A percentile compares a stretch with the other conserved stretches of the same genome.
Conservation (phyloP, 768 basidiomycete species). For the Naganishia randhawae region DNA sequence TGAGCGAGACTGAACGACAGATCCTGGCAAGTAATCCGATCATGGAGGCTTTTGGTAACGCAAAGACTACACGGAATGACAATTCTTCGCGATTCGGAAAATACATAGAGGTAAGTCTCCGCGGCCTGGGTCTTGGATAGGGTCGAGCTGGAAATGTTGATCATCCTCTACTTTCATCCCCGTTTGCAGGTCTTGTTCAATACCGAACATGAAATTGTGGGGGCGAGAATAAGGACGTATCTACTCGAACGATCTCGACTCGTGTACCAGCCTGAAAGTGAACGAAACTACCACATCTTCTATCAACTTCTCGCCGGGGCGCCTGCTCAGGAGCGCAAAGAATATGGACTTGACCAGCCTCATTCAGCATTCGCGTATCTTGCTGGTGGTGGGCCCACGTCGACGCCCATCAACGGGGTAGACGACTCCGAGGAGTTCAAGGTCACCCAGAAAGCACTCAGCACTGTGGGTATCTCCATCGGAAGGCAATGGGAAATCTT, state of each 20-base stretch:
- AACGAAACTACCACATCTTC: constrained; percentile 99
- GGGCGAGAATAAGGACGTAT: constrained; percentile 97
- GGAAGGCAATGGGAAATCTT: constrained; percentile 97
- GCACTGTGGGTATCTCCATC: constrained; percentile 93
- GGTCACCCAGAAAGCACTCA: constrained; percentile 86
- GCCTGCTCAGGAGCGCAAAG: constrained; percentile 89
- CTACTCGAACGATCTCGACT: constrained; percentile 94
- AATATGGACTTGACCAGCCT: constrained; percentile 82
- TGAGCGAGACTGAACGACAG: constrained; percentile 91
- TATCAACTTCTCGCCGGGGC: constrained; percentile 98
- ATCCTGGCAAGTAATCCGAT: constrained; percentile 99
- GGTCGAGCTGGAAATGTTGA: background rate
- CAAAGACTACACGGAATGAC: constrained; percentile 97
- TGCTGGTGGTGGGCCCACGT: constrained; percentile 83
- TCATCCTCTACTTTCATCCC: background rate
- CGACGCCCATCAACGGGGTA: constrained; percentile 82
- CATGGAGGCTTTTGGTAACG: constrained; percentile 97
- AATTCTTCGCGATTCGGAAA: constrained; percentile 99
- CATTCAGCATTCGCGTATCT: constrained; percentile 84
- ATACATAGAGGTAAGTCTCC: constrained; percentile 81
- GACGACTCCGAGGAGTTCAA: constrained; percentile 96
- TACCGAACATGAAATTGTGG: constrained; percentile 91
- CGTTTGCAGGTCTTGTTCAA: constrained; percentile 83
- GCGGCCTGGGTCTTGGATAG: background rate
- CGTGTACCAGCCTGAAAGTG: constrained; percentile 92